These are phyloP conservation scores for Termitomyces sp. DNA, from an alignment of 768 basidiomycete genomes.

Conservation along the genomic window DNA sequence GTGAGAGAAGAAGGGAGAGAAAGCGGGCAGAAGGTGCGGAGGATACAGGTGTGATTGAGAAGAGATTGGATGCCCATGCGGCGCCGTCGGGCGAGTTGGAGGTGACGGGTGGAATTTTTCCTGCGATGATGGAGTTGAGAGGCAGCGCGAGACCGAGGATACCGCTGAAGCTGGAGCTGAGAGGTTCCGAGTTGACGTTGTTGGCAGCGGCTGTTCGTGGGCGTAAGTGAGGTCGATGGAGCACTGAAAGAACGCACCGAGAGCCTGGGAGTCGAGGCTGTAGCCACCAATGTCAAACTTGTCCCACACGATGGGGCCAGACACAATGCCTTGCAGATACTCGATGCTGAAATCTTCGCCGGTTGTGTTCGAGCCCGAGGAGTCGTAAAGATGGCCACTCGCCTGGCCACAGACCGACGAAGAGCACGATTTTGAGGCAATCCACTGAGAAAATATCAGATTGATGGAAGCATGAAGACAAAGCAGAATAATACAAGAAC, in stretches of 20 bases:
- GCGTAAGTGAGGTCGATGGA: not conserved
- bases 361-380: slow-evolving; percentile 39
- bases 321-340: slow-evolving; percentile 55
- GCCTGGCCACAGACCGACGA: slow-evolving; percentile 44
- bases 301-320: slow-evolving; percentile 71
- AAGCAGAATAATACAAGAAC: too few relatives aligned
- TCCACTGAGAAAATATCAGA: slow-evolving; percentile 44
- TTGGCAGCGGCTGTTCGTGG: slow-evolving; percentile 48
- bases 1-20: slow-evolving; percentile 59
- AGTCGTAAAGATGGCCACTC: slow-evolving; percentile 49
- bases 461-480: too few relatives aligned
- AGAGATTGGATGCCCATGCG: slow-evolving; percentile 61
- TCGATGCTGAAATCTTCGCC: slow-evolving; percentile 38
- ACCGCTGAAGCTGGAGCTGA: slow-evolving; percentile 53
- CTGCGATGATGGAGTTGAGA: slow-evolving; percentile 60
- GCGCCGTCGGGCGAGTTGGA: slow-evolving; percentile 59
- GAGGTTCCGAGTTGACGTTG: slow-evolving; percentile 48
- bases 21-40: slow-evolving; percentile 57
- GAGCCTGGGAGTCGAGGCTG: slow-evolving; percentile 55
- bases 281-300: slow-evolving; percentile 58
- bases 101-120: slow-evolving; percentile 39
- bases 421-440: slow-evolving; percentile 62
- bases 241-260: slow-evolving; percentile 40
- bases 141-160: slow-evolving; percentile 76
- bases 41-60: slow-evolving; percentile 52